Conservation (phyloP, 495 filamentous ascomycete genomes). For the Penicillium arizonense region DNA sequence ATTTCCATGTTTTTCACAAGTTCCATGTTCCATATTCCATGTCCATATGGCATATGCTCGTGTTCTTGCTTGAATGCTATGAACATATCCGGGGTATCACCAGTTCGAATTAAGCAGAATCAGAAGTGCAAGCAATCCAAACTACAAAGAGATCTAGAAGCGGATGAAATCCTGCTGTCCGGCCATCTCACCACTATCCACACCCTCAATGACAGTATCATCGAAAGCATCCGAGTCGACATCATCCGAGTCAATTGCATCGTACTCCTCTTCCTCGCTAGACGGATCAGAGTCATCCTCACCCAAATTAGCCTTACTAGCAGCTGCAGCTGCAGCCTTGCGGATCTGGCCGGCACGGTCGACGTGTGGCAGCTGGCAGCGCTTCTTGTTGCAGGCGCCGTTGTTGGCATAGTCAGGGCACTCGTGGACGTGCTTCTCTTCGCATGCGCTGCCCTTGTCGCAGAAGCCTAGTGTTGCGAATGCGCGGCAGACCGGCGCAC, state of each 20-base stretch:
- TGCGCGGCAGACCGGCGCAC: conserved; percentile 76
- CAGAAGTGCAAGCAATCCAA: conserved; percentile 6
- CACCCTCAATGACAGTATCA: conserved; percentile 51
- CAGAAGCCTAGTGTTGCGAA: conserved; percentile 92
- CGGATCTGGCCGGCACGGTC: conserved; percentile 76
- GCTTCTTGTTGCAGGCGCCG: conserved; percentile 76
- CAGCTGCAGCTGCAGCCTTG: conserved; percentile 48
- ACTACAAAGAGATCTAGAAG: conserved; percentile 39
- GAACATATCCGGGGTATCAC: conserved; percentile 4
- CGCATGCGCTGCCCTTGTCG: conserved; percentile 73
- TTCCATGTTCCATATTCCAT: too few relatives aligned
- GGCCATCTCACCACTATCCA: conserved; percentile 51
- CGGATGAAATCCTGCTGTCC: conserved; percentile 70
- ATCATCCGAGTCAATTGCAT: conserved; percentile 77
- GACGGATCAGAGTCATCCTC: conserved; percentile 74
- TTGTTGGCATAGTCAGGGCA: conserved; percentile 95
- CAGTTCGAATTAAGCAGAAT: neutral
- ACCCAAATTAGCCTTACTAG: conserved; percentile 36
- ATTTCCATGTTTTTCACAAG: neutral
- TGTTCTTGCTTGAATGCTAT: neutral
- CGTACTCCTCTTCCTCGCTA: conserved; percentile 78
- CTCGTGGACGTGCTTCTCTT: conserved; percentile 82
- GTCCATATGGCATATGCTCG: neutral
- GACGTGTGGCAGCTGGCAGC: conserved; percentile 83
- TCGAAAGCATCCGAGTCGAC: conserved; percentile 85